phyloP scores from a whole-genome alignment of 1,139 yeast species.

The Komagataea norvegica region DNA sequence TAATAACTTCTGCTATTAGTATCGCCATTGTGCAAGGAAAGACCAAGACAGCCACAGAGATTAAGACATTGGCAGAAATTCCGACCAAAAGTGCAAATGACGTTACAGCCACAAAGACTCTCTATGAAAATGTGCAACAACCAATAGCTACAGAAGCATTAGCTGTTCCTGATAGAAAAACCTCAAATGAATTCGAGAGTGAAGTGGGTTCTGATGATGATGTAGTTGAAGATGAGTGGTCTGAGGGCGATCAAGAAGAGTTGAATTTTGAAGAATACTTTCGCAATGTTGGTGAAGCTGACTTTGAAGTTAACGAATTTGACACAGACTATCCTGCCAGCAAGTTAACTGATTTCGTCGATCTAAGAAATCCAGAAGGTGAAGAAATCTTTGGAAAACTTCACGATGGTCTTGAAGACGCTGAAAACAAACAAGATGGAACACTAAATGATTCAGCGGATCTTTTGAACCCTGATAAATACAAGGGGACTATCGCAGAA shows the following conservation, averaged over 20 bases:
- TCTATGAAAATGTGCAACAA: constrained; percentile 2
- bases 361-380: constrained; percentile 4
- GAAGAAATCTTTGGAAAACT: constrained; percentile 4
- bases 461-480: too few relatives aligned
- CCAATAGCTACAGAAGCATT: background rate
- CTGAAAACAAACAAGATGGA: background rate
- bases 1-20: background rate
- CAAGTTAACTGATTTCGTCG: background rate
- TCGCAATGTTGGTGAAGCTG: background rate
- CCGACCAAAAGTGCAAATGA: background rate
- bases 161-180: too few relatives aligned
- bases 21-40: background rate
- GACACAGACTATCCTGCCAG: background rate
- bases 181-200: too few relatives aligned
- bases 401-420: background rate
- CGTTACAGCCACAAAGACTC: constrained; percentile 5
- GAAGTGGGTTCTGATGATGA: too few relatives aligned
- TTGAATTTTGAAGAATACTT: too few relatives aligned
- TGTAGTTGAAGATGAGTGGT: too few relatives aligned
- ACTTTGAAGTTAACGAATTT: background rate
- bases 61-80: constrained; percentile 8
- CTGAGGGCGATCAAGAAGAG: too few relatives aligned
- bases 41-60: constrained; percentile 12
- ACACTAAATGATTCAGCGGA: background rate
- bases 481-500: too few relatives aligned